Conservation (phyloP, 495 filamentous ascomycete genomes). For the Neurospora sp. region DNA sequence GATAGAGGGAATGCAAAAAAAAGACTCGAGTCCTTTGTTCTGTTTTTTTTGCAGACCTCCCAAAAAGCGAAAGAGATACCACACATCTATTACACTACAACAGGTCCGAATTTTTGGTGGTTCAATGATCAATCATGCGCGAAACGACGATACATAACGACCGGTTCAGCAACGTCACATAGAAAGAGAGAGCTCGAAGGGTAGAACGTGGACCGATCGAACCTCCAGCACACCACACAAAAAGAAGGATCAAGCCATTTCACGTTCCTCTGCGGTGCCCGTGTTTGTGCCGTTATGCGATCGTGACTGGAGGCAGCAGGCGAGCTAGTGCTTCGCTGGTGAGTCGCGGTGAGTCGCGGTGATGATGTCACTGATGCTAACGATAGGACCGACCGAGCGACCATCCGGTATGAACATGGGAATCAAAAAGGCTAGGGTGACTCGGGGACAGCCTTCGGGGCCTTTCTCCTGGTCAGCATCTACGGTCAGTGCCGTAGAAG, state of each 20-base stretch:
- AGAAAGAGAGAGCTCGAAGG: neutral
- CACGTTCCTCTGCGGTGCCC: neutral
- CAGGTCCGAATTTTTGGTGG: neutral
- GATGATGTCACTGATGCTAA: neutral
- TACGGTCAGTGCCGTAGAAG: neutral
- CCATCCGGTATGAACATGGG: neutral
- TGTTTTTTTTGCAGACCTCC: neutral
- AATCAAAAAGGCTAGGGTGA: neutral
- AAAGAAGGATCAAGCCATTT: neutral
- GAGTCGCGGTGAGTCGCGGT: neutral
- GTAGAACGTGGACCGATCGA: neutral
- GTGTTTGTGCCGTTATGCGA: neutral
- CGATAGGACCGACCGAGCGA: neutral
- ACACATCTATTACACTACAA: neutral
- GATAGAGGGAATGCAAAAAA: neutral
- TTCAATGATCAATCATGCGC: neutral
- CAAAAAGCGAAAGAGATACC: neutral
- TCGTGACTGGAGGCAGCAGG: neutral
- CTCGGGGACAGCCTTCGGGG: neutral
- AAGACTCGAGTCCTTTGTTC: neutral
- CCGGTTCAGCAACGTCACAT: neutral
- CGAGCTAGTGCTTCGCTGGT: neutral
- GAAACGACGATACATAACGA: neutral
- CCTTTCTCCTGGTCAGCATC: neutral
- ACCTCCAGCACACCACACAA: neutral